Evolutionary conservation across 148 eudicot genomes (phyloP).

Genomic region (Vaccinium corymbosum): DNA sequence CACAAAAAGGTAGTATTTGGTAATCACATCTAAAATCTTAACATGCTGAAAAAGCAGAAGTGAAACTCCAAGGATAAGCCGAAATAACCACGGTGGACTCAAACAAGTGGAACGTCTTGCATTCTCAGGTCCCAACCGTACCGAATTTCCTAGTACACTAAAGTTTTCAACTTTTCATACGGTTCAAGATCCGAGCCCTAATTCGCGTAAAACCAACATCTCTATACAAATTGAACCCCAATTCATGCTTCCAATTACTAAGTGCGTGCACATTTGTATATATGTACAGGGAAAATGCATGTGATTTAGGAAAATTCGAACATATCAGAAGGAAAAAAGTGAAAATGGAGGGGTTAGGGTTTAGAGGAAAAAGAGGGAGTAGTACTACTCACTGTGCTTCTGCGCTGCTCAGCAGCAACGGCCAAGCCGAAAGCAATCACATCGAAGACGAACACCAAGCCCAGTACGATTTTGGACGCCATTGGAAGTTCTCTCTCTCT

Average conservation of each 20-base stretch:
- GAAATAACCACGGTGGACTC: neutral
- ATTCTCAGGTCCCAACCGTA: neutral
- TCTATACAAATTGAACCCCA: neutral
- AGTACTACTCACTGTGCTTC: slow-evolving; percentile 51
- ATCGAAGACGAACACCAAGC: slow-evolving; percentile 35
- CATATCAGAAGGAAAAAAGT: neutral
- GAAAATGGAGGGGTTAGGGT: neutral
- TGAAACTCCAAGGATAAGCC: neutral
- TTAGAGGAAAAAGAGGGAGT: neutral
- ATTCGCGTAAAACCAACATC: neutral
- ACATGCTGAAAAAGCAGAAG: neutral
- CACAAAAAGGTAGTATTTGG: too few species aligned
- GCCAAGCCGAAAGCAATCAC: slow-evolving; percentile 75
- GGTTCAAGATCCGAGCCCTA: neutral
- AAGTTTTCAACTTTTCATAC: neutral
- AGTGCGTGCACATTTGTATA: neutral
- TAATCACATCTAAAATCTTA: neutral
- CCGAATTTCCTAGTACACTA: neutral
- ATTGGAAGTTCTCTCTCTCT: slow-evolving; percentile 20
- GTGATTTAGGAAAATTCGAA: neutral
- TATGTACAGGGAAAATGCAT: neutral
- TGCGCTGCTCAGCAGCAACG: slow-evolving; percentile 78
- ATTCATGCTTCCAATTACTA: neutral
- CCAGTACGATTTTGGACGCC: slow-evolving; percentile 62
- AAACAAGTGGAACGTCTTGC: neutral